Conservation (phyloP, 2,329 filamentous ascomycete genomes). For the Hawksworthiomyces lignivorus region DNA sequence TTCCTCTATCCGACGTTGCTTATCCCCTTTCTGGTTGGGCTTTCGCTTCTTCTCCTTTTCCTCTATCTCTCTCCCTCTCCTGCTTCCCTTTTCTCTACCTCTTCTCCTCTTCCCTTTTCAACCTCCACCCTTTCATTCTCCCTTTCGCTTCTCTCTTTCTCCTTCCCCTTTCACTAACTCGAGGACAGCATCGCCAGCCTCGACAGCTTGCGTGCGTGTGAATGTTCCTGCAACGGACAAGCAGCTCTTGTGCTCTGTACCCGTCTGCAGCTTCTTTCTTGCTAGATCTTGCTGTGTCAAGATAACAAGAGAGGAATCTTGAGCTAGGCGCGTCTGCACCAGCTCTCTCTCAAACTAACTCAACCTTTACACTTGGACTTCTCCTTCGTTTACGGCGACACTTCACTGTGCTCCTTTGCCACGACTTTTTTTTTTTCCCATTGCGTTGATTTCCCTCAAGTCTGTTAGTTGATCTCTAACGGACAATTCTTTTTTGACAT, state of each 20-base stretch:
- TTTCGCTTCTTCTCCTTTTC: background rate
- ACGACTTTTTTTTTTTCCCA: background rate
- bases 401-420: background rate
- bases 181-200: constrained; percentile 10
- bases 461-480: constrained; percentile 10
- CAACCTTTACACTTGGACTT: too few relatives aligned
- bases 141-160: background rate
- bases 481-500: background rate
- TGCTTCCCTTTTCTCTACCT: background rate
- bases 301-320: background rate
- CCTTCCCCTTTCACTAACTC: constrained; percentile 4
- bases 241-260: constrained; percentile 2
- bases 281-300: constrained; percentile 3
- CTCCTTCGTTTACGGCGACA: too few relatives aligned
- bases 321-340: constrained; percentile 2
- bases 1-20: constrained; percentile 6
- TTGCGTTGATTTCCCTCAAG: constrained; percentile 1
- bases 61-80: background rate
- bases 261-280: background rate
- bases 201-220: constrained; percentile 7
- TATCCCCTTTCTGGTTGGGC: constrained; percentile 8
- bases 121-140: background rate
- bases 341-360: background rate
- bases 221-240: constrained; percentile 10
- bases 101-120: background rate